These are phyloP conservation scores for Hanseniaspora clermontiae DNA, from an alignment of 805 yeast species.

Conservation along the genomic window DNA sequence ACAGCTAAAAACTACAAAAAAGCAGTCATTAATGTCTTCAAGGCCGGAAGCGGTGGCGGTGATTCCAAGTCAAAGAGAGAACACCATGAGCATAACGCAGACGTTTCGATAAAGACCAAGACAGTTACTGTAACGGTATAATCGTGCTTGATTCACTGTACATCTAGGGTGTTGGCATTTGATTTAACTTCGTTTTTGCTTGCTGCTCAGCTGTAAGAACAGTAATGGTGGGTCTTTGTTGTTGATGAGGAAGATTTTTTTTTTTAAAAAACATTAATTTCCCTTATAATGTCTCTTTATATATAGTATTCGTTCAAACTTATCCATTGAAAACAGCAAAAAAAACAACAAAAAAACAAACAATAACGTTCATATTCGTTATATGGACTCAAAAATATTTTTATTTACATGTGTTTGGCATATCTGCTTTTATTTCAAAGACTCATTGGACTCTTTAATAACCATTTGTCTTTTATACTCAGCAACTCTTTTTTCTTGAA, in stretches of 20 bases:
- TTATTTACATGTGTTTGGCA: background rate
- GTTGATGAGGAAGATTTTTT: no score
- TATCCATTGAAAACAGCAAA: no score
- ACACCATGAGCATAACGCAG: conserved; percentile 7
- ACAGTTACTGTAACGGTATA: background rate
- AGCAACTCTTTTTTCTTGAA: conserved; percentile 76
- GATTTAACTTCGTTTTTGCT: no score
- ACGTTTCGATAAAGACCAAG: background rate
- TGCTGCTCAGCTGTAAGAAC: no score
- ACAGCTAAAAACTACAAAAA: conserved; percentile 53
- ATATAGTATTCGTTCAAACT: no score
- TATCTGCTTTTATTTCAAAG: background rate
- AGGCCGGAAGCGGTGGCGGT: conserved; percentile 10
- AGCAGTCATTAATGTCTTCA: conserved; percentile 66
- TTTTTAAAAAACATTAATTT: no score
- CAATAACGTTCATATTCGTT: no score
- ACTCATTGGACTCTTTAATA: conserved; percentile 52
- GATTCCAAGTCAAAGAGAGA: background rate
- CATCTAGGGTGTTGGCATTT: no score
- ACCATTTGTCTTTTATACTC: conserved; percentile 60
- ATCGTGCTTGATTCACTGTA: background rate
- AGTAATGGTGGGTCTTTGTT: no score
- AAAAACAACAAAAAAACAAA: no score
- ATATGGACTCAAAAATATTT: no score
- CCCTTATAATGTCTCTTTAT: no score